Evolutionary conservation across 2,329 filamentous ascomycete species (phyloP), one percentile per base, ranked within the genome.

Genomic region (Aotearoamyces nothofagi): DNA sequence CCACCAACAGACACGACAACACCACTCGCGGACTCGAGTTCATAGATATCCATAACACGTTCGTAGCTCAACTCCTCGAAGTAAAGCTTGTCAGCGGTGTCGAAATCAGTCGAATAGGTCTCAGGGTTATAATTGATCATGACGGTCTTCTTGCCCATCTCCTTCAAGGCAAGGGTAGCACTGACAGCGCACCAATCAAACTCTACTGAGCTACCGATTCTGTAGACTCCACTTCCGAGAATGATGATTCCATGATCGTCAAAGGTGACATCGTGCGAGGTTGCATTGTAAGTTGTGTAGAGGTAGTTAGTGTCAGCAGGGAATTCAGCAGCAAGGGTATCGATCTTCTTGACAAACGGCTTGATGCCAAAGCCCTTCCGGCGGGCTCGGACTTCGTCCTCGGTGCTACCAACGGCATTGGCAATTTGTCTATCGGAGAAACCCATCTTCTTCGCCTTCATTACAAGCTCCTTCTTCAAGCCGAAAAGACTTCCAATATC

Each of bases 161-260:
- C 64, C 45, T 76, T 73, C 38, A 96, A 66, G 23, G 83, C 80
- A 37, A 82, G 67, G 8, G 84, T 86, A 39, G 84, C 80, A 47
- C 84, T 90, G 36, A 94, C 84, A 39, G 86, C 84, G 53, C 87
- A 96, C 87, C 87, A 96, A 57, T 98, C 87, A 51, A 98, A 98
- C 57, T 98, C 90, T 29, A 98, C 90, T 5, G 86, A 94, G 58
- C 78, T 87, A 47, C 90, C 90, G 51, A 96, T 98, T 51, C 90
- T 75, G 68, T 98, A 98, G 13, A 96, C 90, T 57, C 90, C 90
- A 50, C 78, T 87, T 35, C 90, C 90, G 9, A 98, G 71, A 33
- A 96, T 78, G 32, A 98, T 60, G 25, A 76, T 80, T 38, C 87
- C 86, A 43, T 92, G 79, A 51, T 96, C 87, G 41, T 94, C 78